phyloP scores from a whole-genome alignment of 129 eudicot genomes.

The Tanacetum coccineum region DNA sequence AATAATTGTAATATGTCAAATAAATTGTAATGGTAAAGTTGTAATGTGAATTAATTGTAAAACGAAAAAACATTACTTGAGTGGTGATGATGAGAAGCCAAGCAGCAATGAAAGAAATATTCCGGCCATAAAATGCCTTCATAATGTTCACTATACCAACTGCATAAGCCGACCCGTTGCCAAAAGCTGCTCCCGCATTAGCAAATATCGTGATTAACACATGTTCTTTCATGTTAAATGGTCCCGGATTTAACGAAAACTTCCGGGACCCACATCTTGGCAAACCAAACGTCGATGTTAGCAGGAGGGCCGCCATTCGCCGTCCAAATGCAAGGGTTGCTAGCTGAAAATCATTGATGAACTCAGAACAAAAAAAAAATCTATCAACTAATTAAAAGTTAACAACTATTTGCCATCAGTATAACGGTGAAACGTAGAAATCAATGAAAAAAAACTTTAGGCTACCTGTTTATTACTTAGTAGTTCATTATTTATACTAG shows the following conservation, averaged over 20 bases:
- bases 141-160: conserved; percentile 72
- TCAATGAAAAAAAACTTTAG: too few relatives aligned
- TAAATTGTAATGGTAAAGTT: too few relatives aligned
- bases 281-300: conserved; percentile 31
- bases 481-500: too few relatives aligned
- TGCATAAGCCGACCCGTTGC: conserved; percentile 78
- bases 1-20: too few relatives aligned
- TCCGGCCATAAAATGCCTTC: conserved; percentile 50
- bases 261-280: conserved; percentile 41
- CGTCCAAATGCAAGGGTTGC: conserved; percentile 77
- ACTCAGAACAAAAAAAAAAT: too few relatives aligned
- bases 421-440: too few relatives aligned
- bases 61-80: conserved; percentile 40
- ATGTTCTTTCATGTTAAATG: conserved; percentile 90
- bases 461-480: too few relatives aligned
- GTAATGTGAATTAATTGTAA: too few relatives aligned
- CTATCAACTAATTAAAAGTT: too few relatives aligned
- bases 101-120: conserved; percentile 52
- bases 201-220: conserved; percentile 76
- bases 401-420: too few relatives aligned
- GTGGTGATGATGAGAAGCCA: conserved; percentile 84
- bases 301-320: conserved; percentile 60
- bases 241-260: conserved; percentile 78
- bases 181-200: conserved; percentile 79
- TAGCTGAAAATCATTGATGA: conserved; percentile 18